Base-by-base conservation (phyloP, 331 rosid species). In the Spiraea crenata region DNA sequence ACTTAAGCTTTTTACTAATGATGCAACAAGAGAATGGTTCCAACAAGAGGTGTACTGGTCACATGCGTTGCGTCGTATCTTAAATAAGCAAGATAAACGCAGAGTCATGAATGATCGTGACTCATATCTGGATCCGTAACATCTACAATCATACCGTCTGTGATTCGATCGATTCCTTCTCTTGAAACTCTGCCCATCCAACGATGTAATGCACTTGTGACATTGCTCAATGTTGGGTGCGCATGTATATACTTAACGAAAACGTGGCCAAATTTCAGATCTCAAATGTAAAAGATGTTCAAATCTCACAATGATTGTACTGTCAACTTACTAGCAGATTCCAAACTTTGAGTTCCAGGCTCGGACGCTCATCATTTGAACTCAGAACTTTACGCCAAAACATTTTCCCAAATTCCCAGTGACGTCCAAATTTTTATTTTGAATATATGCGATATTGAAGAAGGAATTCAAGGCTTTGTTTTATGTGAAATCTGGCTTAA, bases 301-400 rank as follows among this genome's bases (percentile, higher is more conserved):
- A 71, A 67, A 73, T 60, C 45, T 7, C 15, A 34, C 71, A 73
- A 73, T 67, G 82, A 61, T 57, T 13, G 72, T 68, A 52, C 35
- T 79, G 44, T 55, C 54, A 49, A 46, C 7, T 13, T 40, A 39
- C 39, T 61, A n/a, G n/a, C n/a, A n/a, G 61, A 39, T 63, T 63
- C 57, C 35, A 63, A n/a, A 70, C 57, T 59, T 54, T 52, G 20
- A 62, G 35, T 55, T 74, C 50, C 45, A 20, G 40, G 51, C 57
- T 20, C 37, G 60, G 49, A 37, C 37, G 50, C 42, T 31, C 49
- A 42, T 66, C 69, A 66, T 72, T 72, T 59, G 49, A 65, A 72
- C 35, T 54, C 20, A 34, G 76, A 73, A 72, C 60, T 39, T 70
- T 69, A 49, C 39, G n/a, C 20, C 52, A 19, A 65, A 66, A 71